Evolutionary conservation across 1,284 basidiomycete genomes (phyloP).

Genomic region (Fomes fomentarius): DNA sequence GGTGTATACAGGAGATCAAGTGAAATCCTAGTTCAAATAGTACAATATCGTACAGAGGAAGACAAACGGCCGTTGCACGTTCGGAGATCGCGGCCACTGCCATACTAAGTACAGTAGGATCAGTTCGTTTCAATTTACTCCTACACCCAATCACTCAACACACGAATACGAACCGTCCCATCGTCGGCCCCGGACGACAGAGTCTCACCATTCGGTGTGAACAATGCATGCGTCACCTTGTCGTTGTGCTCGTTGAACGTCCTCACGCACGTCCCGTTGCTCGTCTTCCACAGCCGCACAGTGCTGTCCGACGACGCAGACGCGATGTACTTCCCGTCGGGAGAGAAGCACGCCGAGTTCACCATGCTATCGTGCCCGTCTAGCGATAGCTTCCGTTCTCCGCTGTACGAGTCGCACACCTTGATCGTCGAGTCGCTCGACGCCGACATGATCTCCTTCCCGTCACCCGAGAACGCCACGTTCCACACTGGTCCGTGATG

Average conservation of each 20-base stretch:
- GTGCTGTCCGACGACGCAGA: constrained; percentile 27
- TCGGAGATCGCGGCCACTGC: no score
- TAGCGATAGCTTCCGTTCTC: constrained; percentile 13
- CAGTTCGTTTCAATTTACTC: not conserved
- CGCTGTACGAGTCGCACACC: constrained; percentile 20
- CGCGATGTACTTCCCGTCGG: constrained; percentile 21
- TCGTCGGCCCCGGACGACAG: constrained; percentile 22
- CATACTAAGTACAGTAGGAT: no score
- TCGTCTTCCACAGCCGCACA: constrained; percentile 26
- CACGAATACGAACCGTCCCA: constrained; percentile 19
- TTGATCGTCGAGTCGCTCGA: constrained; percentile 18
- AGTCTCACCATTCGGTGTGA: constrained; percentile 21
- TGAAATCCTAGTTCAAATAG: no score
- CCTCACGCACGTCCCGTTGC: constrained; percentile 8
- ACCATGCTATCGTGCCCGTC: constrained; percentile 18
- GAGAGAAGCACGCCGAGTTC: constrained; percentile 25
- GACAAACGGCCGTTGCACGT: no score
- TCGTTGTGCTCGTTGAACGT: constrained; percentile 21
- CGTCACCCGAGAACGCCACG: constrained; percentile 21
- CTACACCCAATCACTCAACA: not conserved
- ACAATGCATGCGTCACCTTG: constrained; percentile 17
- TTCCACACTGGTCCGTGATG: constrained; percentile 20
- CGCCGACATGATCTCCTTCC: constrained; percentile 19
- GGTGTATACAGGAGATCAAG: no score
- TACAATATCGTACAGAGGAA: no score